Evolutionary conservation across 2,329 filamentous ascomycete species (phyloP), one percentile per base, ranked within the genome.

Genomic region (Pseudogymnoascus sp.): DNA sequence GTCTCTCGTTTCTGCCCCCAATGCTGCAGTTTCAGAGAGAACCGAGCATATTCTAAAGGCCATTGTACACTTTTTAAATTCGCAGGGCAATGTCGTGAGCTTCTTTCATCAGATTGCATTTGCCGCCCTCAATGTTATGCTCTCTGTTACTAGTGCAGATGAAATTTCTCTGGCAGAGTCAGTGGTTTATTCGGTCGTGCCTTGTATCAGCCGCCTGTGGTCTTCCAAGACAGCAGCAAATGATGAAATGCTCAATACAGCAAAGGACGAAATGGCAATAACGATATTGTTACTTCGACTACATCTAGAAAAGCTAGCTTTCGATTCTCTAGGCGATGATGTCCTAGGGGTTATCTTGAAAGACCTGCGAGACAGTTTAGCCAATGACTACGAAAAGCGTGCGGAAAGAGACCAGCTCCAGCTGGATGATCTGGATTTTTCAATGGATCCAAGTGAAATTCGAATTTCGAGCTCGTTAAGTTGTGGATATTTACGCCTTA

Each of bases 261-360:
- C 95, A 60, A 86, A 88, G 68, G 89, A 93, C 67, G 91, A 92
- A 73, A 88, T 96, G 73, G 79, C 96, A 35, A 86, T 86, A 68
- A 85, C 85, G 1, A 77, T 96, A 28, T 85, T 89, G 66, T 78
- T 84, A n/a, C 79, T 87, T 33, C 82, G 85, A 67, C 76, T 87
- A 8, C 85, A 88, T 67, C 77, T 90, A 53, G 80, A 89, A 67
- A 77, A 83, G 64, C 71, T 89, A 33, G 73, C 82, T 26, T 72
- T 75, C 42, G 28, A 33, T 57, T 28, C 50, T 9, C 28, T 57
- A 3, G 78, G 82, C 61, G 72, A 75, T 7, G 72, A 65, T 68
- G 74, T 72, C 65, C 68, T 72, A 63, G 69, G 68, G 13, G 71
- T 50, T 74, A 81, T 67, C 63, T 68, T 96, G 5, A 84, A 88